Evolutionary conservation across 1,284 basidiomycete species (phyloP).

Genomic region (Pisolithus thermaeus): DNA sequence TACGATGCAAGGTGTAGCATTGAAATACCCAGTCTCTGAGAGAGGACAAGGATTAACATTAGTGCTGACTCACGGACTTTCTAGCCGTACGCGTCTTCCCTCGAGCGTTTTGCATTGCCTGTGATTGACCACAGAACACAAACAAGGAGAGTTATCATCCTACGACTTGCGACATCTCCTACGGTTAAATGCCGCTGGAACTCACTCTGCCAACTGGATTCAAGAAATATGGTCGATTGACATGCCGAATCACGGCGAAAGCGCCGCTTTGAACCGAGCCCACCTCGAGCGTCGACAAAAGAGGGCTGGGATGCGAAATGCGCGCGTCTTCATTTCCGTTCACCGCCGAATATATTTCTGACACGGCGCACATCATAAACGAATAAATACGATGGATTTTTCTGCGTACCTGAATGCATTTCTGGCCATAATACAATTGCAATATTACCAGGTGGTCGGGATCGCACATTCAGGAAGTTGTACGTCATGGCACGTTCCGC

Average conservation of each 20-base stretch:
- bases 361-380: background rate
- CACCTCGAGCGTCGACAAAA: constrained; percentile 29
- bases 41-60: constrained; percentile 15
- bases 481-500: constrained; percentile 19
- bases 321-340: constrained; percentile 13
- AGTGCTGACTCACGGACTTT: constrained; percentile 22
- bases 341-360: background rate
- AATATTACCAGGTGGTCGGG: constrained; percentile 18
- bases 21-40: constrained; percentile 22
- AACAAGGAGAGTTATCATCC: constrained; percentile 45
- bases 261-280: constrained; percentile 38
- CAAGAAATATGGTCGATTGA: constrained; percentile 51
- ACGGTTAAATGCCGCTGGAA: constrained; percentile 29
- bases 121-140: constrained; percentile 12
- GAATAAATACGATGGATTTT: constrained; percentile 19
- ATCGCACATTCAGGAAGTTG: constrained; percentile 26
- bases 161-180: constrained; percentile 10
- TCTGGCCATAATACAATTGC: constrained; percentile 17
- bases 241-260: constrained; percentile 47
- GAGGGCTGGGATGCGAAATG: constrained; percentile 10
- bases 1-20: constrained; percentile 18
- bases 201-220: constrained; percentile 22
- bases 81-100: constrained; percentile 19
- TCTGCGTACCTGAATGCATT: constrained; percentile 22
- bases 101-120: background rate